Conservation (phyloP, 306 rosid species). For the Pyrus communis region DNA sequence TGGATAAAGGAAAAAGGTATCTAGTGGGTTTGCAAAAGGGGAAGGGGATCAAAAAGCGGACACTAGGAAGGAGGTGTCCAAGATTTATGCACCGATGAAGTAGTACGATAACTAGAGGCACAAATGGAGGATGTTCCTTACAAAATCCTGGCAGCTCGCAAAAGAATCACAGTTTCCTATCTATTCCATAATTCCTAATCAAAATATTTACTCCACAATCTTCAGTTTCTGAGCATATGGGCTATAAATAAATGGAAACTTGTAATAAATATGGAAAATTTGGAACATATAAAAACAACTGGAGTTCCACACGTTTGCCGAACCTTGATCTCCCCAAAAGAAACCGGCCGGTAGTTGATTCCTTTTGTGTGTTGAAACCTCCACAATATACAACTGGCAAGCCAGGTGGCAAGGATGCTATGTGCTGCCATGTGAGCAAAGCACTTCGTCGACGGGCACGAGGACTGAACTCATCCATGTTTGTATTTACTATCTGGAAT, state of each 20-base stretch:
- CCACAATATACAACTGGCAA: conserved; percentile 93
- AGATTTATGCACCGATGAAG: not conserved
- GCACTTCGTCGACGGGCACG: conserved; percentile 97
- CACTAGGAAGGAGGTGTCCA: not conserved
- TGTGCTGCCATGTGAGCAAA: conserved; percentile 98
- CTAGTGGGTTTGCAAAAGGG: not conserved
- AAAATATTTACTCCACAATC: not conserved
- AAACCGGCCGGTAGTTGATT: conserved; percentile 95
- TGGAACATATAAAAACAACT: not conserved
- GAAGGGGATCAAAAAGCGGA: not conserved
- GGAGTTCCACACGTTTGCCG: not conserved
- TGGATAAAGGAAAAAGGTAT: not conserved
- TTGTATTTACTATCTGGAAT: conserved; percentile 88
- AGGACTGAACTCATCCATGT: conserved; percentile 79
- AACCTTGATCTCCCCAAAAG: conserved; percentile 98
- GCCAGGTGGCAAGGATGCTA: conserved; percentile 94
- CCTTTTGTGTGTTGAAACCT: conserved; percentile 93
- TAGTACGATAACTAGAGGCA: not conserved
- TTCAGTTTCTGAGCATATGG: conserved; percentile 2
- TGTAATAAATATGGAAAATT: not conserved
- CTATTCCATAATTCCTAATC: not conserved
- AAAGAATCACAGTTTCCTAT: not conserved
- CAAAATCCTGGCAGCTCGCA: not conserved
- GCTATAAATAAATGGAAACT: not conserved
- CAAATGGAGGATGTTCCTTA: not conserved